Base-by-base conservation (phyloP, 768 basidiomycete genomes). In the Cyclocybe cylindracea region DNA sequence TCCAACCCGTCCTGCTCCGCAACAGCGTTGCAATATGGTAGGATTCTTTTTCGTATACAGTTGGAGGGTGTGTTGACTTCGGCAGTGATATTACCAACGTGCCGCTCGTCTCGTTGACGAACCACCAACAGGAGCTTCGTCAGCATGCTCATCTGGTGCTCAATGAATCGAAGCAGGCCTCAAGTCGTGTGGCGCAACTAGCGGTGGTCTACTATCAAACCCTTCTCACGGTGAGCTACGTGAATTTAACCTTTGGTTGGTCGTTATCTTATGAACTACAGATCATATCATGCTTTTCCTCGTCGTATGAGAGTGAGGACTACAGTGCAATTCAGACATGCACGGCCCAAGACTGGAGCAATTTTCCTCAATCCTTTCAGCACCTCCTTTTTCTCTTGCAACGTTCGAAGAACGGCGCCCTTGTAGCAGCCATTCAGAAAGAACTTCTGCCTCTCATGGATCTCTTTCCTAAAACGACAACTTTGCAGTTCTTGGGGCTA, bases 241-340 rank as follows among this genome's bases (percentile, higher is more conserved):
- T 9, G 11, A 34, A 5, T 35, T 41, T 14, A 46, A 18, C 29
- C 34, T 18, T 33, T 29, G 9, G 7, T 36, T 10, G 14, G 10
- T 31, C 5, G 11, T 33, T 36, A 39, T 54, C 14, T 13, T 57
- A 14, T 13, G 3, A 19, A 18, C 50, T 32, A 10, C 32, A 83
- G 82, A 50, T 83, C 39, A 65, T 68, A 14, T 64, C 70, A 32
- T 79, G 76, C 54, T 83, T 83, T 65, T 54, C 66, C 11, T 57
- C 66, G 8, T 74, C 74, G 3, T 73, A 74, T 51, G 71, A 76
- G 36, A 59, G 67, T 29, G 51, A 59, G 39, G 35, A 48, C 5
- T 59, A 56, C 34, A 44, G 56, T 6, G 50, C 48, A 42, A 55
- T 71, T 24, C 41, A 50, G 38, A 44, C 44, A 10, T 32, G 46